Evolutionary conservation across 345 rosid species (phyloP), one percentile per base, ranked within the genome.

Genomic region (Trapa bicornis): DNA sequence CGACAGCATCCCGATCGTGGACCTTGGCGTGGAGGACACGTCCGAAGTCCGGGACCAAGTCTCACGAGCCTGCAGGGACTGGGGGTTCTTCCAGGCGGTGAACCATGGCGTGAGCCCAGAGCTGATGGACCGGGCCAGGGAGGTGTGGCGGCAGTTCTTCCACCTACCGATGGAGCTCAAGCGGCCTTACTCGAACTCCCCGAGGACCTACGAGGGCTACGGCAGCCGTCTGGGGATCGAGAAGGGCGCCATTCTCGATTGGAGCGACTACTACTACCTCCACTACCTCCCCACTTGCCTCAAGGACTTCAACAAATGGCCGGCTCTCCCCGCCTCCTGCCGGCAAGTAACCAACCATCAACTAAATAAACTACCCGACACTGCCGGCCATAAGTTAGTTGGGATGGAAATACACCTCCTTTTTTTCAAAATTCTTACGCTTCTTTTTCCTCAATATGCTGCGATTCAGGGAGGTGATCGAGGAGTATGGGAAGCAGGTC

Each of bases 51-150:
- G 79, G 11, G 17, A 52, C 43, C 72, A 45, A 39, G 75, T 94
- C 58, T 80, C 84, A 0, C 53, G 45, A 35, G 97, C 97, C 1
- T 87, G 97, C 68, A 78, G 86, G 3, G 84, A 81, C 52, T 94
- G 99, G 99, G 99, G 99, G 0, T 94, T 94, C 41, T 91, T 91
- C 78, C 97, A 94, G 67, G 93, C 85, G 11, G 69, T 87, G 3
- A 91, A 89, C 81, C 99, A 94, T 36, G 97, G 99, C 1, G 86
- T 94, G n/a, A 47, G 68, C 39, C 87, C 73, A 1, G 82, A 74
- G 47, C 74, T 91, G 62, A 86, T 94, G 96, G 93, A 87, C 72
- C 68, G 54, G 12, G 84, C 83, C 6, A 74, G 89, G 0, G 87
- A 86, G 67, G 76, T 2, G 5, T 94, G 97, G 96, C 79, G 97